Evolutionary conservation across 108 stramenopile genomes (phyloP), one percentile per base, ranked within the genome.

Genomic region (Fragilaria crotonensis): DNA sequence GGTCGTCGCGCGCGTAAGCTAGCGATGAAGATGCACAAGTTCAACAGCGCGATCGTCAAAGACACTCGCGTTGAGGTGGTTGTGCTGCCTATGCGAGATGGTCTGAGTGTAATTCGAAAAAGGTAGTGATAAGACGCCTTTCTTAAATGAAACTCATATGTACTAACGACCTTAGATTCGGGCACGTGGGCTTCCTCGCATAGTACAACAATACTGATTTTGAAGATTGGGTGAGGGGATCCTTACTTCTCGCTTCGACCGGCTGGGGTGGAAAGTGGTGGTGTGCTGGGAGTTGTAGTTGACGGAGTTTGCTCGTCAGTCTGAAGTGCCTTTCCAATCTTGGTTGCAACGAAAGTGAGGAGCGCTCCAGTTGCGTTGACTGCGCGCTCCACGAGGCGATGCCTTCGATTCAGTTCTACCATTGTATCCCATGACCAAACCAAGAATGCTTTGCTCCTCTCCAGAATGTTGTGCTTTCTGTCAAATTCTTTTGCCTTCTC

Each of bases 51-150:
- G n/a, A 83, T 91, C 31, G 62, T 62, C 14, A 78, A 69, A 47
- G 90, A 96, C 55, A 61, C 68, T 31, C 60, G 89, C 44, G 79
- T 82, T 1, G 88, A 89, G 41, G 89, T 88, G n/a, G 44, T 87
- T 26, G 41, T 93, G 57, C 59, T 96, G 41, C 90, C 88, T 5
- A 72, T 96, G 57, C 59, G 95, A 54, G 95, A 96, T 78, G 95
- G 95, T 17, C 62, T 96, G 0, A 89, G 85, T 62, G 61, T 95
- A 20, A 88, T 95, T 45, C 68, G 91, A 48, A 92, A 92, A 48
- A 65, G 69, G 53, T 91, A 71, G 53, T 22, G 22, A 54, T 51
- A 17, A 11, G 41, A 44, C 41, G 17, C n/a, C n/a, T n/a, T n/a
- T n/a, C n/a, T n/a, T n/a, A n/a, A n/a, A n/a, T n/a, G n/a, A n/a